These are phyloP conservation scores for Heliamphora exappendiculata DNA, from an alignment of 148 eudicot species.

Conservation along the genomic window DNA sequence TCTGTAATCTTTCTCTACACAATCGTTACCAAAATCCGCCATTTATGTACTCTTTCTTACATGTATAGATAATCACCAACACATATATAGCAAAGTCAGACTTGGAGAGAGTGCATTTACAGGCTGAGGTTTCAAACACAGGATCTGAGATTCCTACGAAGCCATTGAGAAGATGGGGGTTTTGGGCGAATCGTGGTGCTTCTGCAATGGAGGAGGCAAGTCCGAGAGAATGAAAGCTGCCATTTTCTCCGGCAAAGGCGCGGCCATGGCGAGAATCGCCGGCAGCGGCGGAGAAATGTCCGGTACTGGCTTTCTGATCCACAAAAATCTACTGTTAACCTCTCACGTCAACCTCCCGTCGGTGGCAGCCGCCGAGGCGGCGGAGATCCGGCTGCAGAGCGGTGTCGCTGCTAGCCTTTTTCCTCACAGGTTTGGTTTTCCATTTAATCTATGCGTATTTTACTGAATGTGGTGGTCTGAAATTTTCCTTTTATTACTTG, in stretches of 20 bases:
- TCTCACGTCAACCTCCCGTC: slow-evolving; percentile 82
- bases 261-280: slow-evolving; percentile 55
- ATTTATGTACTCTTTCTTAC: not conserved
- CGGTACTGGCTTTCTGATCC: slow-evolving; percentile 75
- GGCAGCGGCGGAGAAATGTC: slow-evolving; percentile 21
- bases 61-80: not conserved
- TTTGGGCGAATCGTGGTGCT: slow-evolving; percentile 77
- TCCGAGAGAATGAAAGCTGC: slow-evolving; percentile 69
- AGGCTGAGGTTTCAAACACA: not conserved
- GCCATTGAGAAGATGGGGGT: slow-evolving; percentile 36
- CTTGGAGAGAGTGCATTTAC: slow-evolving; percentile 9
- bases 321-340: slow-evolving; percentile 65
- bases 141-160: slow-evolving; percentile 12
- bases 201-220: slow-evolving; percentile 87
- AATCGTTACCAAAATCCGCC: no score
- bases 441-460: no score
- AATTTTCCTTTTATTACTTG: not conserved
- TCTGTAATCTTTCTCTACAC: not conserved
- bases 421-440: slow-evolving; percentile 59
- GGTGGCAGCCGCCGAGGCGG: slow-evolving; percentile 60
- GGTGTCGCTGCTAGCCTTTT: slow-evolving; percentile 66
- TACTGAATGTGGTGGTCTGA: no score
- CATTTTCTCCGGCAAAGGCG: slow-evolving; percentile 54
- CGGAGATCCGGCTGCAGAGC: slow-evolving; percentile 73
- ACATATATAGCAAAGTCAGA: not conserved